Evolutionary conservation across 176 grass and related monocot genomes (phyloP), one percentile per base, ranked within the genome.

Genomic region (Triticum urartu): DNA sequence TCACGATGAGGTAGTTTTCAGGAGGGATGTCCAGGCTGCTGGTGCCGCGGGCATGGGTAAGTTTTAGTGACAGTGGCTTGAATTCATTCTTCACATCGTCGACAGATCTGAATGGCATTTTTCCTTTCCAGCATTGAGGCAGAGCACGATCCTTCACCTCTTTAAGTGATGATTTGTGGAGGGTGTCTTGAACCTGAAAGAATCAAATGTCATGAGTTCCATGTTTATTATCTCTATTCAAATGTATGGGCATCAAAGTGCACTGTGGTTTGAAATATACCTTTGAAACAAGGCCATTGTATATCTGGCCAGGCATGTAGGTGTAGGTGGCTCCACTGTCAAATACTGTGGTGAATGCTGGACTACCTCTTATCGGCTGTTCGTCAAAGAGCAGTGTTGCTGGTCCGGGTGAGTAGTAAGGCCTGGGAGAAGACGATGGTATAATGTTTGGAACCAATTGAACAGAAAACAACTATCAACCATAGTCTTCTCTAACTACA

Each of bases 271-370:
- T 21, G 18, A 75, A 79, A 79, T 65, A 56, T 94, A 95, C 97
- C 84, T 90, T 89, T 66, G 94, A 91, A 78, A 96, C 79, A 81
- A 89, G 87, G 54, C 89, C 90, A 91, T 94, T 79, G 79, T 99
- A 96, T 59, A 89, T 84, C 65, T 93, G 94, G 20, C 64, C 62
- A 38, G 83, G 25, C 68, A 94, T 96, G 87, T 99, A 99, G 24
- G 90, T 94, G 48, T 94, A 99, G 38, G 97, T 94, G 89, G 92
- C 92, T 58, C 97, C 97, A 59, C 86, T 96, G 77, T 99, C 97
- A 88, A 96, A 88, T 22, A 94, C 97, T 40, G 93, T 80, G 64
- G 88, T 88, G 85, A 94, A 54, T 54, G 50, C 92, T 34, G 91
- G 87, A 87, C 75, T 99, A 6, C 79, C 36, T 1, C 89, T 87